Conservation (phyloP, 257 asterid genomes). For the Scutellaria galericulata region DNA sequence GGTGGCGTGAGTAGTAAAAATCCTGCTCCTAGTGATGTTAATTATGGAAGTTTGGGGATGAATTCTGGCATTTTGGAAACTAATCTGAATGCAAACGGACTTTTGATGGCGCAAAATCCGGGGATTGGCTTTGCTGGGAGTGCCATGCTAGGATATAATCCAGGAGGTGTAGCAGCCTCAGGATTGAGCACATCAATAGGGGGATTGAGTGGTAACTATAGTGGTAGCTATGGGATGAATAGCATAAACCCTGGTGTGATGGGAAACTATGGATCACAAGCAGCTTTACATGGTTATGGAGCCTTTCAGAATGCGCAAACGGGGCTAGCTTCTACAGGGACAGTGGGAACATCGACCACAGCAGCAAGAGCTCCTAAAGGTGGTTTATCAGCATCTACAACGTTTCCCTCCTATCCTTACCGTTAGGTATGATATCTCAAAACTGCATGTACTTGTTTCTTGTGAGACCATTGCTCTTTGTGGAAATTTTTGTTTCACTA, state of each 20-base stretch:
- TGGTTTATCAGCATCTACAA: constrained; percentile 36
- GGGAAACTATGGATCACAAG: constrained; percentile 63
- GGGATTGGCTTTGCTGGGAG: constrained; percentile 61
- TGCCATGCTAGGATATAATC: constrained; percentile 52
- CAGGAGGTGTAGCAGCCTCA: constrained; percentile 40
- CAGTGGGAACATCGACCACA: constrained; percentile 42
- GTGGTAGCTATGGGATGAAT: constrained; percentile 46
- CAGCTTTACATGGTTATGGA: constrained; percentile 62
- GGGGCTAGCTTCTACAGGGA: constrained; percentile 48
- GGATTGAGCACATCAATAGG: constrained; percentile 45
- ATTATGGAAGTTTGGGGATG: constrained; percentile 47
- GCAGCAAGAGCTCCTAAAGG: constrained; percentile 46
- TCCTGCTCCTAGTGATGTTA: constrained; percentile 39
- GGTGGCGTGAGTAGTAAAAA: constrained; percentile 24
- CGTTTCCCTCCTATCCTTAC: constrained; percentile 46
- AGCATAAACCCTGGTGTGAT: constrained; percentile 48
- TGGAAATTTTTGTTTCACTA: not conserved
- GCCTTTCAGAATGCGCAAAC: constrained; percentile 47
- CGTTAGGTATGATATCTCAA: constrained; percentile 51
- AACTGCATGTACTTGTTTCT: not conserved
- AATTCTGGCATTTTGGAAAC: constrained; percentile 41
- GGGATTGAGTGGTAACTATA: constrained; percentile 47
- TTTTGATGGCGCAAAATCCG: constrained; percentile 62
- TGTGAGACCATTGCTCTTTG: not conserved
- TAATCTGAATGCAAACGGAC: constrained; percentile 42